Conservation (phyloP, 73 alveolate species). For the Breviolum minutum region DNA sequence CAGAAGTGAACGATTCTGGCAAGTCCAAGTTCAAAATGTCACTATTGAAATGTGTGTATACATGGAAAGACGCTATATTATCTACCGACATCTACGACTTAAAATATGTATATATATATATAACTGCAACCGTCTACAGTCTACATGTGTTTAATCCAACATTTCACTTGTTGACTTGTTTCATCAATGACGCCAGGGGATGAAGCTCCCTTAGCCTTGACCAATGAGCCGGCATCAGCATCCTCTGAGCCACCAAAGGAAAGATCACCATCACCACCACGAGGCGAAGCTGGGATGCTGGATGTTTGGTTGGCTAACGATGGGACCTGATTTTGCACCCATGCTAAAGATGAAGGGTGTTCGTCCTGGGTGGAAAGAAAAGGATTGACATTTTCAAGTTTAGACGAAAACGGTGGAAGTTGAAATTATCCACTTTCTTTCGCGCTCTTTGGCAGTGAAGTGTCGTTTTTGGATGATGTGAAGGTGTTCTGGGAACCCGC, state of each 20-base stretch:
- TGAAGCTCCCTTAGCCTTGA: neutral
- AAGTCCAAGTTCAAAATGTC: neutral
- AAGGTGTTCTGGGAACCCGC: neutral
- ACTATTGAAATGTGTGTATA: neutral
- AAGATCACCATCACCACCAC: slow-evolving; percentile 7
- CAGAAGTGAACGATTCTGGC: neutral
- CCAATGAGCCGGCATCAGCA: slow-evolving; percentile 16
- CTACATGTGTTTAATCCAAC: too few relatives aligned
- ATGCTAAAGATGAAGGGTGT: neutral
- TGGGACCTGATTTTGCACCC: neutral
- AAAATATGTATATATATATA: neutral
- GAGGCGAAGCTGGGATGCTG: neutral
- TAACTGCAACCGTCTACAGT: too few relatives aligned
- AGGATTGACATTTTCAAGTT: neutral
- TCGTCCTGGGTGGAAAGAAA: neutral
- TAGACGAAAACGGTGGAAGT: neutral
- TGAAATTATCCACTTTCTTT: neutral
- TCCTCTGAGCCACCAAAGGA: neutral
- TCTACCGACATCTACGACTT: neutral
- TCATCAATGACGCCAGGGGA: neutral
- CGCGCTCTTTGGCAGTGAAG: too few relatives aligned
- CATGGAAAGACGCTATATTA: neutral
- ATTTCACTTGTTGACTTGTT: too few relatives aligned
- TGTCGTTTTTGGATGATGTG: too few relatives aligned
- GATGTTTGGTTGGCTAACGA: neutral